Evolutionary conservation across 805 yeast species (phyloP).

Genomic region (Metschnikowia picachoensis): DNA sequence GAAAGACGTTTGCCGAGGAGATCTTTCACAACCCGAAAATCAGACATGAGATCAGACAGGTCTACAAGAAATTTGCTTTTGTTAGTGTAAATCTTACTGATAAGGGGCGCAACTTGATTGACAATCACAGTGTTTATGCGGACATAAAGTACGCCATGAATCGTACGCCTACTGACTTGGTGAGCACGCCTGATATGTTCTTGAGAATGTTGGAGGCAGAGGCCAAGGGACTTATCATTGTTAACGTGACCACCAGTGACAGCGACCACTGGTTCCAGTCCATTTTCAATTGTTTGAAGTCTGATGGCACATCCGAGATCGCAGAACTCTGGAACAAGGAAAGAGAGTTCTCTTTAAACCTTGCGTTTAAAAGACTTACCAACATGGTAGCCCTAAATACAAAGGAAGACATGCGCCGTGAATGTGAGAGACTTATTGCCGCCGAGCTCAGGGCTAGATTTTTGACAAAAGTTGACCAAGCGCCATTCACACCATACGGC

Average conservation of each 20-base stretch:
- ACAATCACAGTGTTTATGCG: constrained; percentile 73
- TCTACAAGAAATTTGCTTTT: constrained; percentile 59
- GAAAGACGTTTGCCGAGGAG: constrained; percentile 74
- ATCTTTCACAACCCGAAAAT: constrained; percentile 76
- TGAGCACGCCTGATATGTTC: constrained; percentile 72
- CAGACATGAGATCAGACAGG: constrained; percentile 63
- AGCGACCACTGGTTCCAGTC: constrained; percentile 39
- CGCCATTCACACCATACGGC: constrained; percentile 83
- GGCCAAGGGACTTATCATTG: constrained; percentile 62
- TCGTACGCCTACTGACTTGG: constrained; percentile 72
- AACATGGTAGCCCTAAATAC: constrained; percentile 69
- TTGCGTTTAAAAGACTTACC: constrained; percentile 65
- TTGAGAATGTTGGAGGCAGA: constrained; percentile 93
- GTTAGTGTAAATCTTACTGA: constrained; percentile 78
- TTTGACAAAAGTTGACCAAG: constrained; percentile 77
- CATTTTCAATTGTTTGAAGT: constrained; percentile 50
- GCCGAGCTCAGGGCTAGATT: constrained; percentile 68
- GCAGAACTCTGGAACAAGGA: constrained; percentile 78
- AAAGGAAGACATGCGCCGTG: constrained; percentile 75
- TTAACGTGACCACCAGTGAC: constrained; percentile 55
- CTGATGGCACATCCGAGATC: constrained; percentile 74
- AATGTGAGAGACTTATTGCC: constrained; percentile 68
- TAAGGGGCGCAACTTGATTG: constrained; percentile 66
- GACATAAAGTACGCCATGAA: constrained; percentile 90
- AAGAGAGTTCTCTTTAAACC: constrained; percentile 61